Base-by-base conservation (phyloP, 129 eudicot species). In the Deinandra increscens region DNA sequence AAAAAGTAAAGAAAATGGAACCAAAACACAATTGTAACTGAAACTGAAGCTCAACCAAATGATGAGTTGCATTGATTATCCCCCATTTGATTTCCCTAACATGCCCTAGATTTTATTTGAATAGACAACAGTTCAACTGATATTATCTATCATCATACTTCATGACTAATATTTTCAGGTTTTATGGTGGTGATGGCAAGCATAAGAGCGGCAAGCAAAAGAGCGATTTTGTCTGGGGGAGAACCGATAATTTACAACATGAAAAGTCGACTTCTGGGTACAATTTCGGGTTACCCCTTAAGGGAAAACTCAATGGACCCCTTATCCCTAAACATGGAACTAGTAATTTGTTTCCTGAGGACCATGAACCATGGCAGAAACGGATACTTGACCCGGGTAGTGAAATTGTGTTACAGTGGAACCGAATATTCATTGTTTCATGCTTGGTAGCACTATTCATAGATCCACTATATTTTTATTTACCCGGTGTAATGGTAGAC, bases 301-400 rank as follows among this genome's bases (percentile, higher is more conserved):
- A 64, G 74, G 66, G 81, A 73, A 90, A 85, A 71, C 49, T 66
- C 36, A 43, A 72, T 50, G 78, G 75, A 3, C 42, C 59, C 6
- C 11, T 37, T 42, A 63, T 78, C 60, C 56, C 82, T n/a, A 89
- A 85, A 55, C 81, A 68, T 68, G 92, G 90, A 48, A 81, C 77
- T 9, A 50, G 85, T 58, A 89, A 81, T 78, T 90, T 89, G 43
- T 86, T 84, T 60, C 82, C 88, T 0, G 95, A 93, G 77, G 95
- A 93, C 17, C 84, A 83, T 14, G 92, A 84, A 60, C 86, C 88
- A 2, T 85, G 97, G 93, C 80, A 84, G 64, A 85, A 79, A 72
- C 83, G 81, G 61, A 94, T 94, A 66, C 92, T 94, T 62, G 99
- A 94, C 75, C 99, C 99, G 39, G 99, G 97, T 59, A 87, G 99